These are phyloP conservation scores for Cyberlindnera galapagoensis DNA, from an alignment of 805 yeast species.

Conservation along the genomic window DNA sequence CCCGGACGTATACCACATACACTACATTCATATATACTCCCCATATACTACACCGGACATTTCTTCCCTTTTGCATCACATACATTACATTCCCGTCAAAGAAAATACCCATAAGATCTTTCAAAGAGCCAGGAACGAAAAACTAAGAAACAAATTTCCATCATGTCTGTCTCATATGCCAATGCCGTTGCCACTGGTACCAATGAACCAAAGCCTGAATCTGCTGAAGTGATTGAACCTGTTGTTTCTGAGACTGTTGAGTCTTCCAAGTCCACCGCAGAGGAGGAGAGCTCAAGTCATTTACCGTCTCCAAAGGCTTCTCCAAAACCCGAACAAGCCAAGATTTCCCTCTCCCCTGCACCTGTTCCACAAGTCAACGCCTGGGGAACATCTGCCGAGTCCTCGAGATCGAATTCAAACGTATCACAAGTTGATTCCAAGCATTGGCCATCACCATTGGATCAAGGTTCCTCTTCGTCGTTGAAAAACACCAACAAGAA, in stretches of 20 bases:
- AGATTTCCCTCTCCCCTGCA: conserved; percentile 47
- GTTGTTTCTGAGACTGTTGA: conserved; percentile 2
- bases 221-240: conserved; percentile 7
- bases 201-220: conserved; percentile 16
- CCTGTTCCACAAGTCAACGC: conserved; percentile 57
- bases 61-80: too few species aligned
- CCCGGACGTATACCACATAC: too few species aligned
- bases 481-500: conserved; percentile 10
- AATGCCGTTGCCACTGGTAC: conserved; percentile 22
- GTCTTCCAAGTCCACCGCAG: conserved; percentile 3
- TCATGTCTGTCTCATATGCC: conserved; percentile 26
- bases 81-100: too few species aligned
- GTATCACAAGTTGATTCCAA: conserved; percentile 19
- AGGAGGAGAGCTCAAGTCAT: too few species aligned
- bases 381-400: conserved; percentile 40
- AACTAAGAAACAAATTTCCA: too few species aligned
- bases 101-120: too few species aligned
- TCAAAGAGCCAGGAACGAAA: too few species aligned
- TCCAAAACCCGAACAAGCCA: conserved; percentile 20
- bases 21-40: too few species aligned
- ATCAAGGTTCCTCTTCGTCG: conserved; percentile 17
- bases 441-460: conserved; percentile 33
- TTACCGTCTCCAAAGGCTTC: conserved; percentile 25
- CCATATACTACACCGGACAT: too few species aligned
- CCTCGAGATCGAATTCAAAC: conserved; percentile 21